Evolutionary conservation across 2,329 filamentous ascomycete species (phyloP).

Genomic region (Colletotrichum coccodes): DNA sequence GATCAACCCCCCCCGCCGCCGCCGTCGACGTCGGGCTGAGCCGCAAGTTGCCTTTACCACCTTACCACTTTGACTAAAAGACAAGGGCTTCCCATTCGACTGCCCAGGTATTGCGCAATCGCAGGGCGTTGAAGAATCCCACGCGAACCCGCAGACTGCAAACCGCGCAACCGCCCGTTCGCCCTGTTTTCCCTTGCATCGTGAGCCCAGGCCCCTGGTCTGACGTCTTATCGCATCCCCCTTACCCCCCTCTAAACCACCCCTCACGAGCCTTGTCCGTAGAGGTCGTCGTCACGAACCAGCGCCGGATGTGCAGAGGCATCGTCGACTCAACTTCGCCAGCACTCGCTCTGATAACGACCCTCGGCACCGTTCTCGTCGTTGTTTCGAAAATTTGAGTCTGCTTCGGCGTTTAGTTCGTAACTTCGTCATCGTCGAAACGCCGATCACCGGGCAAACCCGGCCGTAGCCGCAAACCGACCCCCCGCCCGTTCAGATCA

Average conservation of each 20-base stretch:
- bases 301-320: background rate
- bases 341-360: background rate
- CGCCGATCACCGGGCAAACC: conserved; percentile 14
- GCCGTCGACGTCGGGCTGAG: conserved; percentile 24
- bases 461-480: conserved; percentile 20
- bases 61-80: background rate
- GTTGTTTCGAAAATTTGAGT: background rate
- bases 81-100: conserved; percentile 8
- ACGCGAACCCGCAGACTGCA: background rate
- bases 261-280: conserved; percentile 5
- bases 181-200: conserved; percentile 18
- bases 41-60: conserved; percentile 16
- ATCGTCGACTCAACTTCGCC: background rate
- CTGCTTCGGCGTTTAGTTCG: background rate
- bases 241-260: background rate
- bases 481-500: background rate
- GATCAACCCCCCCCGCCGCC: conserved; percentile 8
- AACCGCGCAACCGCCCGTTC: background rate
- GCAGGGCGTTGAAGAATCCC: conserved; percentile 17
- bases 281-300: background rate
- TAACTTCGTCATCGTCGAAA: background rate
- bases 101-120: conserved; percentile 29
- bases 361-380: background rate
- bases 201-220: conserved; percentile 3
- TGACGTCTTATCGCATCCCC: conserved; percentile 1